Conservation (phyloP, 2,329 filamentous ascomycete genomes). For the Arthrobotrys pseudoclavata region DNA sequence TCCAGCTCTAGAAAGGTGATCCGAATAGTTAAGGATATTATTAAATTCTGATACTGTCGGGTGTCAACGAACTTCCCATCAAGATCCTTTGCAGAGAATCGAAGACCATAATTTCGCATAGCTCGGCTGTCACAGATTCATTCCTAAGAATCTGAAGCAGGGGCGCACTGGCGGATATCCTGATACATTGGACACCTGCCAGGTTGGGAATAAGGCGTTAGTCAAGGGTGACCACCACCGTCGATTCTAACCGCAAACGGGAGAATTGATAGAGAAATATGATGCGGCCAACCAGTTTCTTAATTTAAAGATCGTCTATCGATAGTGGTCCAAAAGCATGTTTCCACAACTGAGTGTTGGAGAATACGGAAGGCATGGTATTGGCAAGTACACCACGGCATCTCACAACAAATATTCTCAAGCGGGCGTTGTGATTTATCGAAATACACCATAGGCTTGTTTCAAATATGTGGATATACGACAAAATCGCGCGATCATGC, state of each 20-base stretch:
- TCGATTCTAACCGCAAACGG: conserved; percentile 47
- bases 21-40: conserved; percentile 26
- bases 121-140: conserved; percentile 45
- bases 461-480: conserved; percentile 57
- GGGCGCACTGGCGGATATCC: conserved; percentile 3
- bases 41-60: conserved; percentile 12
- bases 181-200: conserved; percentile 55
- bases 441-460: conserved; percentile 13
- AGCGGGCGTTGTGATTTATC: not conserved
- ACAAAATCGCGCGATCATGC: conserved; percentile 60
- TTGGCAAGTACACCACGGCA: not conserved
- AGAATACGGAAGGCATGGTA: conserved; percentile 27
- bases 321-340: conserved; percentile 37
- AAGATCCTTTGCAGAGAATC: conserved; percentile 4
- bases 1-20: conserved; percentile 38
- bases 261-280: conserved; percentile 46
- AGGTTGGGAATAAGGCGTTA: conserved; percentile 28
- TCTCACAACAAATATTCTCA: not conserved
- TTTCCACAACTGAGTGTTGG: conserved; percentile 42
- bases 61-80: conserved; percentile 9
- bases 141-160: conserved; percentile 32
- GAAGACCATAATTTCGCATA: conserved; percentile 22
- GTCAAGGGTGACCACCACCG: conserved; percentile 7
- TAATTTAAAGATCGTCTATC: conserved; percentile 50
- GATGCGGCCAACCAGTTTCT: conserved; percentile 32